Evolutionary conservation across 139 green algal genomes (phyloP).

Genomic region (Picochlorum sp.): DNA sequence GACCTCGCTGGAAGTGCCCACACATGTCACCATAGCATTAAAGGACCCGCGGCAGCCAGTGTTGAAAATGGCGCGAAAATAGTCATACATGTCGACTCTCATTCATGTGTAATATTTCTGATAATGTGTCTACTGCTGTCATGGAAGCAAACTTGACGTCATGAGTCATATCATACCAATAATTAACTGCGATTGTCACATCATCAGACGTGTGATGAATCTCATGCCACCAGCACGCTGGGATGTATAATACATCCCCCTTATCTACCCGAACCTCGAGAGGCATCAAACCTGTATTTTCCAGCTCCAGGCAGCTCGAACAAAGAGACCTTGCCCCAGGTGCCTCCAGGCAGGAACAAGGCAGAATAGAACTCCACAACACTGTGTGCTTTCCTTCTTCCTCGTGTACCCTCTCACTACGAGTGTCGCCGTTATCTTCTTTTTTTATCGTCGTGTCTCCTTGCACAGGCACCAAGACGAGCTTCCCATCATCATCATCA

Average conservation of each 20-base stretch:
- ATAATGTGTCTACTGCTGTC: constrained; percentile 40
- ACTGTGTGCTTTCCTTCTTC: not conserved
- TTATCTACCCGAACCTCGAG: constrained; percentile 35
- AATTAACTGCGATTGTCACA: constrained; percentile 72
- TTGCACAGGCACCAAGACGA: not conserved
- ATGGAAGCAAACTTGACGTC: constrained; percentile 43
- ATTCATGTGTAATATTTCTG: constrained; percentile 5
- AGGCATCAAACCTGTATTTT: constrained; percentile 3
- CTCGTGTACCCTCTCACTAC: too few species aligned
- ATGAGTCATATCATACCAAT: constrained; percentile 78
- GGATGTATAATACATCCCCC: constrained; percentile 71
- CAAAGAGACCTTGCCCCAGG: not conserved
- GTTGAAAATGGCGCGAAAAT: constrained; percentile 24
- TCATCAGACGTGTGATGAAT: constrained; percentile 31
- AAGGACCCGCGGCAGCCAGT: constrained; percentile 18
- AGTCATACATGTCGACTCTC: not conserved
- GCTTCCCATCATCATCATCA: not conserved
- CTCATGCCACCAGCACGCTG: constrained; percentile 63
- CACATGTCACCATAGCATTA: constrained; percentile 6
- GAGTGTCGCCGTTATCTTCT: too few species aligned
- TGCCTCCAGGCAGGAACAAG: not conserved
- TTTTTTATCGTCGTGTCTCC: not conserved
- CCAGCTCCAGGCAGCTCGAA: not conserved
- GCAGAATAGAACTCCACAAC: not conserved
- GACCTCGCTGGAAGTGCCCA: constrained; percentile 12